Evolutionary conservation across 2,329 filamentous ascomycete species (phyloP).

Genomic region (Lanzia echinophila): DNA sequence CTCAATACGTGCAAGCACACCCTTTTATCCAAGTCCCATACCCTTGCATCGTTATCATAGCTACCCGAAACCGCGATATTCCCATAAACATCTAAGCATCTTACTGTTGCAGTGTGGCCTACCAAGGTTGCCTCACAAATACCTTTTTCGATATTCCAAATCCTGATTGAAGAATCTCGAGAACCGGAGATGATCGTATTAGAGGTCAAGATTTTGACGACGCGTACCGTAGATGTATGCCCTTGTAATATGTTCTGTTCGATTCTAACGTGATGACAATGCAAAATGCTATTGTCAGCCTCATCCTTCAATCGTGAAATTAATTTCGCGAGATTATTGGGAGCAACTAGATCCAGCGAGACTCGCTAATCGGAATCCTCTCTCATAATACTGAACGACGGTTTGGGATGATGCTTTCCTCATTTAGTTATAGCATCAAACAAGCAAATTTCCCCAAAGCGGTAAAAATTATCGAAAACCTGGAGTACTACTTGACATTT

Average conservation of each 20-base stretch:
- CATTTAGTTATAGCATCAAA: neutral
- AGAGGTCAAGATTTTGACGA: neutral
- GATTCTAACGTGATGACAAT: neutral
- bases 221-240: neutral
- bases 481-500: neutral
- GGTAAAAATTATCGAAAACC: neutral
- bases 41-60: neutral
- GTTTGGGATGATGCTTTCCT: neutral
- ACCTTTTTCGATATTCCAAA: neutral
- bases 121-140: neutral
- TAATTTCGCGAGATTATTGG: neutral
- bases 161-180: neutral
- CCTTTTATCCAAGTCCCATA: neutral
- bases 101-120: neutral
- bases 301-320: neutral
- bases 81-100: neutral
- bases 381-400: neutral
- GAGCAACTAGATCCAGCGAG: neutral
- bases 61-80: neutral
- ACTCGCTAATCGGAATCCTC: neutral
- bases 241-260: neutral
- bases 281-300: constrained; percentile 8
- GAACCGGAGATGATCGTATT: neutral
- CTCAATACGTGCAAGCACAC: neutral
- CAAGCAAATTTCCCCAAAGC: neutral